Evolutionary conservation across 495 filamentous ascomycete species (phyloP).

Genomic region (Aspergillus heteromorphus): DNA sequence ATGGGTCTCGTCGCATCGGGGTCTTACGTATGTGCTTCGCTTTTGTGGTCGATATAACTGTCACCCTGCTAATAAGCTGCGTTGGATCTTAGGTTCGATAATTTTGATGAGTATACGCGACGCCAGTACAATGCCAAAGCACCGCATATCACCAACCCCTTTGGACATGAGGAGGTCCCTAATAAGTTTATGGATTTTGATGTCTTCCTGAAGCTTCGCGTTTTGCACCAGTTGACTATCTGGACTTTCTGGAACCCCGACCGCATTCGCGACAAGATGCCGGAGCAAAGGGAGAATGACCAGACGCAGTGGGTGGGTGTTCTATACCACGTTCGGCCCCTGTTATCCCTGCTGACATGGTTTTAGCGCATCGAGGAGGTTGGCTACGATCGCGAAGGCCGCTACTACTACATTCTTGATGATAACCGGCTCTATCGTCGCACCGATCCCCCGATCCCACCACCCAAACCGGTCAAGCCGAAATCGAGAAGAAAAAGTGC

Average conservation of each 20-base stretch:
- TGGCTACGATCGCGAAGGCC: slow-evolving; percentile 80
- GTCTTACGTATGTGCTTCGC: slow-evolving; percentile 65
- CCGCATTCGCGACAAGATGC: slow-evolving; percentile 78
- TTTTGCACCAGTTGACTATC: slow-evolving; percentile 84
- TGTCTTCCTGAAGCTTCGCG: slow-evolving; percentile 76
- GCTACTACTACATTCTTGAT: slow-evolving; percentile 84
- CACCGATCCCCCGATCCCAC: slow-evolving; percentile 60
- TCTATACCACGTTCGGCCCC: background rate
- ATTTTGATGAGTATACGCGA: slow-evolving; percentile 92
- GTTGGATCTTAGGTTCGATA: slow-evolving; percentile 55
- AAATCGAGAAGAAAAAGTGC: slow-evolving; percentile 75
- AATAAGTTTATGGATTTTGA: slow-evolving; percentile 75
- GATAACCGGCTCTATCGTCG: slow-evolving; percentile 89
- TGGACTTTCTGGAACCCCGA: slow-evolving; percentile 87
- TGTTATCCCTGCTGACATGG: background rate
- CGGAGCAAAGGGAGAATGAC: slow-evolving; percentile 72
- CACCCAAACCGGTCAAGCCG: slow-evolving; percentile 54
- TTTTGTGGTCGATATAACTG: background rate
- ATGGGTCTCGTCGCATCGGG: slow-evolving; percentile 88
- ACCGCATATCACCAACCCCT: slow-evolving; percentile 70
- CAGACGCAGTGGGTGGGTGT: slow-evolving; percentile 75
- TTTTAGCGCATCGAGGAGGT: slow-evolving; percentile 84
- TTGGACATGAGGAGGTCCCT: slow-evolving; percentile 71
- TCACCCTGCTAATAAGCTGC: background rate
- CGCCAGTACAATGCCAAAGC: slow-evolving; percentile 84